Conservation (phyloP, 2,329 filamentous ascomycete species). For the Endothia cerciana region DNA sequence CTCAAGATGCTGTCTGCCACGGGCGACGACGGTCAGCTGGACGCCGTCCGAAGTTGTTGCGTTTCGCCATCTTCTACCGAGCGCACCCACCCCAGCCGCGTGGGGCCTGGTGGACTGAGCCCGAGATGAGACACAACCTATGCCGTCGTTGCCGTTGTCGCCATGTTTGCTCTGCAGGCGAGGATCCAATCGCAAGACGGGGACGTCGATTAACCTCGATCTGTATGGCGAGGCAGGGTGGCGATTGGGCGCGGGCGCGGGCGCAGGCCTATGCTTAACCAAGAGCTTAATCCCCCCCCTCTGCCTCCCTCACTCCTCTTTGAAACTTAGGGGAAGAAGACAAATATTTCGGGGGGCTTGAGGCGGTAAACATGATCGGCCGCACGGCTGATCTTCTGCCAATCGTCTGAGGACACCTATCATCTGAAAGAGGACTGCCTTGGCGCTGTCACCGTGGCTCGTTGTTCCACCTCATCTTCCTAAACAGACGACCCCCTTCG, state of each 20-base stretch:
- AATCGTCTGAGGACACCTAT: background rate
- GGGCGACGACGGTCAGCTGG: background rate
- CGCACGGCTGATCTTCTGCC: background rate
- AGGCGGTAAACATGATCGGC: background rate
- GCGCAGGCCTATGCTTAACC: background rate
- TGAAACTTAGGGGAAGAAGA: background rate
- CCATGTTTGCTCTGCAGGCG: background rate
- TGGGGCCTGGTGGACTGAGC: background rate
- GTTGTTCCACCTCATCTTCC: conserved; percentile 5
- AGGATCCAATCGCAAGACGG: background rate
- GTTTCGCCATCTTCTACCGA: background rate
- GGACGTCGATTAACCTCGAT: too few relatives aligned
- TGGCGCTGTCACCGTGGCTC: conserved; percentile 7
- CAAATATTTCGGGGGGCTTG: background rate
- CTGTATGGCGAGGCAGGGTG: background rate
- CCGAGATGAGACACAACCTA: background rate
- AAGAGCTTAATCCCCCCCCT: background rate
- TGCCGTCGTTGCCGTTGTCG: background rate
- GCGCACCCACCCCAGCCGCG: background rate
- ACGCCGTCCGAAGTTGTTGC: background rate
- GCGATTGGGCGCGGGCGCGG: too few relatives aligned
- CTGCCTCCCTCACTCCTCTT: background rate
- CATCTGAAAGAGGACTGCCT: background rate
- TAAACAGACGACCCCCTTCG: conserved; percentile 1
- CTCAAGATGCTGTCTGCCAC: background rate